Conservation (phyloP, 305 asterid genomes). For the Plantago rigida region DNA sequence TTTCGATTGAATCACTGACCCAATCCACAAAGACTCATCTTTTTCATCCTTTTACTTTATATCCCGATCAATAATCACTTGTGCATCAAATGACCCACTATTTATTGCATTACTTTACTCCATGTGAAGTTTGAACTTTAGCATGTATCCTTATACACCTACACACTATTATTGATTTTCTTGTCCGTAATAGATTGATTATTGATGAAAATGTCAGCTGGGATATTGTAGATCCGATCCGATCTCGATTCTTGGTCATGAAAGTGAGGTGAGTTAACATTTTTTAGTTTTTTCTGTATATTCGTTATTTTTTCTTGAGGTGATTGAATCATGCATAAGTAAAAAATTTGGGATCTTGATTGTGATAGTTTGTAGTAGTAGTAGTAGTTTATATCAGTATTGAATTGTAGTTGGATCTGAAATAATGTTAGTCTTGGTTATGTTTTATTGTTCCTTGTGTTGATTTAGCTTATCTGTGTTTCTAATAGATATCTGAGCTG, state of each 20-base stretch:
- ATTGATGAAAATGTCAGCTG: slow-evolving; percentile 27
- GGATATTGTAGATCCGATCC: slow-evolving; percentile 38
- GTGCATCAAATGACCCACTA: slow-evolving; percentile 29
- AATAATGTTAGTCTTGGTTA: slow-evolving; percentile 12
- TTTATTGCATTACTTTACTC: slow-evolving; percentile 21
- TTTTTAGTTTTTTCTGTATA: slow-evolving; percentile 23
- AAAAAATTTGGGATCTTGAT: slow-evolving; percentile 12
- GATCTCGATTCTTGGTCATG: slow-evolving; percentile 37
- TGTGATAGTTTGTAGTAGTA: slow-evolving; percentile 11
- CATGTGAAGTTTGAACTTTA: slow-evolving; percentile 22
- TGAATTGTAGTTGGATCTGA: slow-evolving; percentile 18
- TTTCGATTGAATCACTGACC: slow-evolving; percentile 49
- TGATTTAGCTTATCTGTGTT: slow-evolving; percentile 14
- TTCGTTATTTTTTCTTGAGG: not conserved
- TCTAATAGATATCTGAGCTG: slow-evolving; percentile 35
- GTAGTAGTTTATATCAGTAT: too few relatives aligned
- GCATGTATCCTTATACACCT: slow-evolving; percentile 14
- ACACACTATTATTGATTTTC: slow-evolving; percentile 16
- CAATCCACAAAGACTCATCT: slow-evolving; percentile 40
- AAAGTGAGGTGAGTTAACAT: slow-evolving; percentile 33
- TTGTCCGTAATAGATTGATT: slow-evolving; percentile 23
- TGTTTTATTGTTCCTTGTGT: slow-evolving; percentile 13
- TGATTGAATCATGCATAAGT: slow-evolving; percentile 17
- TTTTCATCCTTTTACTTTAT: slow-evolving; percentile 21
- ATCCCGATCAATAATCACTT: slow-evolving; percentile 28